Base-by-base conservation (phyloP, 176 grass and related monocot genomes). In the Otatea glauca region DNA sequence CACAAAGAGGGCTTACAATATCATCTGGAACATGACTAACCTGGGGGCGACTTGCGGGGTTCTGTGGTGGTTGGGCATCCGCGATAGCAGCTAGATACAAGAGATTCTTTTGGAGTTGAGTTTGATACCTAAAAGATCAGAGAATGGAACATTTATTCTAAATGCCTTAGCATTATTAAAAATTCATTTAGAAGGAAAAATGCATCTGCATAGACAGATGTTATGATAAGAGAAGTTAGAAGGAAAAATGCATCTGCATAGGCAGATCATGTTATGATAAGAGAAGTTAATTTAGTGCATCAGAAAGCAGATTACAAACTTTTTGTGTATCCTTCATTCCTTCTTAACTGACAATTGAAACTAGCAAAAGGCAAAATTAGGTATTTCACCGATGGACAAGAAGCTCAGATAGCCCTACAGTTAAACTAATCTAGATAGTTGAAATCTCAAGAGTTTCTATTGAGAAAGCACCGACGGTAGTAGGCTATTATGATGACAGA, bases 41-140 rank as follows among this genome's bases (percentile, higher is more conserved):
- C 91, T 96, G 96, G 49, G 96, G 93, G 21, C 91, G 93, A 86
- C 83, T 86, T 60, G 86, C 73, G 77, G 91, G 81, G 45, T 91
- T 76, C 68, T 98, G 93, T 9, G 96, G 90, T 85, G 88, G 84
- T 51, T 96, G 96, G 27, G 96, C 91, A 86, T 99, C 96, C 24
- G 96, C 96, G 25, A 99, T 96, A 15, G 96, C 96, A 81, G 96
- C 96, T 18, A 99, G 81, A 84, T 96, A 96, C 75, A 99, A 72
- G 37, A 99, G 90, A 82, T 99, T 99, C 67, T 99, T 99, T 84
- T 99, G 96, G 67, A 99, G 96, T 58, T 96, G 96, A 38, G 96
- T 91, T 88, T 99, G 96, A 83, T 96, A 99, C 81, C 96, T 99
- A 43, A 88, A 87, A 70, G 44, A 83, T 61, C 12, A 83, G 32